Evolutionary conservation across 768 basidiomycete genomes (phyloP).

Genomic region (Podaxis pistillaris): DNA sequence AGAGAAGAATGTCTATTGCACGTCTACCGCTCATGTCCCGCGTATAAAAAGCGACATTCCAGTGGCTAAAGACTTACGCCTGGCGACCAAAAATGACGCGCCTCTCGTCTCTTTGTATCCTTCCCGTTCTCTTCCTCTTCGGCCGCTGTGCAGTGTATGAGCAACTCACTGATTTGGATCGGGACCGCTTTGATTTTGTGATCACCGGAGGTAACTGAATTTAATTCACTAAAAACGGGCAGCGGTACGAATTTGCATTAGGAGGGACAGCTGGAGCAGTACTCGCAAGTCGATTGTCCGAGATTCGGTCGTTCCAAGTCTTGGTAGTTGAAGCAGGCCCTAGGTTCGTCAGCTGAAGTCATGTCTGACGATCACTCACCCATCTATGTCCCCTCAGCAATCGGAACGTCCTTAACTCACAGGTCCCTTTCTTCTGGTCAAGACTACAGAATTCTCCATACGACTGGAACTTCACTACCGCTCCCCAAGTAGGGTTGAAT

Average conservation of each 20-base stretch:
- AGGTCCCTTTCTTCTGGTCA: slow-evolving; percentile 22
- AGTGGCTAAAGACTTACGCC: no score
- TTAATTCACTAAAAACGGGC: not conserved
- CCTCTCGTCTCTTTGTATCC: not conserved
- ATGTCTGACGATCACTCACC: not conserved
- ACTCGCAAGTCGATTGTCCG: slow-evolving; percentile 14
- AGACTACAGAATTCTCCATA: slow-evolving; percentile 18
- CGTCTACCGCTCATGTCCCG: no score
- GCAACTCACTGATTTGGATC: not conserved
- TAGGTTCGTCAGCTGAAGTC: not conserved
- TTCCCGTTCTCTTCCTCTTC: not conserved
- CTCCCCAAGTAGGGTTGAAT: slow-evolving; percentile 21
- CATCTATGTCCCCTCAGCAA: slow-evolving; percentile 16
- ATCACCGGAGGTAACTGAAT: slow-evolving; percentile 13
- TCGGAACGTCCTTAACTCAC: slow-evolving; percentile 20
- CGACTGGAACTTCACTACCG: slow-evolving; percentile 32
- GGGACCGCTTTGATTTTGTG: slow-evolving; percentile 13
- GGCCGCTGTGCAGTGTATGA: slow-evolving; percentile 4
- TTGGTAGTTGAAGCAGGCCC: slow-evolving; percentile 17
- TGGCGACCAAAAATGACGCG: not conserved
- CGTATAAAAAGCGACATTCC: no score
- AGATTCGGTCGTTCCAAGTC: slow-evolving; percentile 5
- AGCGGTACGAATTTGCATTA: not conserved
- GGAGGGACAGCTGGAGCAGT: slow-evolving; percentile 14
- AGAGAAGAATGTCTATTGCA: no score